These are phyloP conservation scores for Orbilia blumenaviensis DNA, from an alignment of 2,329 filamentous ascomycete species.

Conservation along the genomic window DNA sequence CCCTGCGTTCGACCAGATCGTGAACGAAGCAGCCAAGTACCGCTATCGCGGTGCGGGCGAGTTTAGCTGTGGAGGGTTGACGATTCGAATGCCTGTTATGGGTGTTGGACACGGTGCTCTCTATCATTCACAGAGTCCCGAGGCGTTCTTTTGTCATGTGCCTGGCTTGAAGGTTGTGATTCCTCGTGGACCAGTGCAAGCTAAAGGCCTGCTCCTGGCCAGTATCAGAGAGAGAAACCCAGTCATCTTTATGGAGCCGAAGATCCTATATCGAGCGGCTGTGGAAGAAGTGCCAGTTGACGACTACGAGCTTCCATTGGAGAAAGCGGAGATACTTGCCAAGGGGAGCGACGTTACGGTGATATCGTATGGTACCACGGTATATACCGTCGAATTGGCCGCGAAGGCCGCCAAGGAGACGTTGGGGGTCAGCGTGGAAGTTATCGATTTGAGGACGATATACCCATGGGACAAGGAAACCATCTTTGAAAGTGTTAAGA, in stretches of 20 bases:
- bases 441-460: slow-evolving; percentile 86
- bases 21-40: slow-evolving; percentile 91
- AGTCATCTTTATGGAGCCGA: slow-evolving; percentile 92
- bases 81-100: slow-evolving; percentile 88
- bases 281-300: slow-evolving; percentile 88
- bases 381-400: slow-evolving; percentile 83
- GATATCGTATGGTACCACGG: slow-evolving; percentile 85
- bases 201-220: slow-evolving; percentile 83
- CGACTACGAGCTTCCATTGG: slow-evolving; percentile 82
- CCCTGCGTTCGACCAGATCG: slow-evolving; percentile 91
- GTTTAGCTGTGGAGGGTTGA: slow-evolving; percentile 75
- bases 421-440: slow-evolving; percentile 77
- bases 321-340: slow-evolving; percentile 84
- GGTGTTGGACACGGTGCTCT: slow-evolving; percentile 88
- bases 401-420: slow-evolving; percentile 79
- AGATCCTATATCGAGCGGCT: slow-evolving; percentile 88
- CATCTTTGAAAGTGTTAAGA: slow-evolving; percentile 81
- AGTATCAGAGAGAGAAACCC: slow-evolving; percentile 82
- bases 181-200: slow-evolving; percentile 84
- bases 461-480: slow-evolving; percentile 91
- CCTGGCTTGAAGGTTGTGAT: slow-evolving; percentile 86
- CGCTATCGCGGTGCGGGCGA: slow-evolving; percentile 71
- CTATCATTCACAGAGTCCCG: slow-evolving; percentile 89
- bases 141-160: slow-evolving; percentile 86
- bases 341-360: slow-evolving; percentile 82